phyloP scores from a whole-genome alignment of 768 basidiomycete genomes.

The Termitomyces sp. region DNA sequence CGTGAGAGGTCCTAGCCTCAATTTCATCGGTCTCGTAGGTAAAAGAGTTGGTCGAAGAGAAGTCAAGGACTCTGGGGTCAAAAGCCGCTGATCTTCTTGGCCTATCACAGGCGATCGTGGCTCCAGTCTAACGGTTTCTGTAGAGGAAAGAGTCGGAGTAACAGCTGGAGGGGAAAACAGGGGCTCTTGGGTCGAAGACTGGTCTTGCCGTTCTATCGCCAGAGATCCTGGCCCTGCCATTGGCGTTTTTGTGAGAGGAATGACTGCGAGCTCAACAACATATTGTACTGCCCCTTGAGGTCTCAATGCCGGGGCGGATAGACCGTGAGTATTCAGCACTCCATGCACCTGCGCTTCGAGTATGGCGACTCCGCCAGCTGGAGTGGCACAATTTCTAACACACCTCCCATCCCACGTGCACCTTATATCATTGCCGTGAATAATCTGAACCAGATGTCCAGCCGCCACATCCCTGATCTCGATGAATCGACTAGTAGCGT shows the following conservation, averaged over 20 bases:
- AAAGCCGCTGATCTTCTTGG: background rate
- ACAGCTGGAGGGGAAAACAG: background rate
- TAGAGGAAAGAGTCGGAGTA: background rate
- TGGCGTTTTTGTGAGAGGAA: background rate
- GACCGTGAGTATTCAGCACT: background rate
- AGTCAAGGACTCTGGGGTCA: background rate
- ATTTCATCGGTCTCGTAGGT: background rate
- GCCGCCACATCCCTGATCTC: conserved; percentile 84
- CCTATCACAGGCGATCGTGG: background rate
- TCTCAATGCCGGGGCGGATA: background rate
- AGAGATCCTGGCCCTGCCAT: background rate
- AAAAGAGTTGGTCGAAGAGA: too few species aligned
- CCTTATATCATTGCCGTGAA: conserved; percentile 75
- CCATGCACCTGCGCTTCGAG: conserved; percentile 4
- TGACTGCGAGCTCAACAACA: conserved; percentile 1
- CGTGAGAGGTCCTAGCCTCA: background rate
- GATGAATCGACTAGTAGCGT: conserved; percentile 73
- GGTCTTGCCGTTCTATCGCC: background rate
- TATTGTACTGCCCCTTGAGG: background rate
- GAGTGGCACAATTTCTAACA: conserved; percentile 52
- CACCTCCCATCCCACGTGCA: conserved; percentile 88
- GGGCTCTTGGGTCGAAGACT: background rate
- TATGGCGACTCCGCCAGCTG: background rate
- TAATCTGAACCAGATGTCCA: conserved; percentile 80
- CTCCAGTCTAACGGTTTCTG: background rate